Evolutionary conservation across 495 filamentous ascomycete genomes (phyloP).

Genomic region (Hypomontagnella monticulosa): DNA sequence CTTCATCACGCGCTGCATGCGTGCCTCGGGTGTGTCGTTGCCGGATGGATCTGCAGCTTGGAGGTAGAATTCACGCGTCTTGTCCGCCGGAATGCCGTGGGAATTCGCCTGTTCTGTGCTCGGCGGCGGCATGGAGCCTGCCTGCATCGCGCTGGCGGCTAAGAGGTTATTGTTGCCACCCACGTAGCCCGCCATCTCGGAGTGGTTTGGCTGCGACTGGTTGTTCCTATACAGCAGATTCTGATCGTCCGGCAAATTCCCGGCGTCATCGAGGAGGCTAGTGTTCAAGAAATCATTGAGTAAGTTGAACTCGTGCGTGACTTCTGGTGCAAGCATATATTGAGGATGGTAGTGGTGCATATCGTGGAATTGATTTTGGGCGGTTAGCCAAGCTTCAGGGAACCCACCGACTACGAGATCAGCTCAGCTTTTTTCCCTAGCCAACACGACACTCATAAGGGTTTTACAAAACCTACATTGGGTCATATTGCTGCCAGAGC

Average conservation of each 20-base stretch:
- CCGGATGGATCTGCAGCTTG: constrained; percentile 95
- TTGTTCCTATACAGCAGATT: constrained; percentile 49
- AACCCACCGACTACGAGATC: constrained; percentile 59
- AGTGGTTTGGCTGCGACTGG: constrained; percentile 44
- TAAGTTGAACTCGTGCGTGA: constrained; percentile 94
- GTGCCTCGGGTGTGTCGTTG: constrained; percentile 88
- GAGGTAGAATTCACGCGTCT: constrained; percentile 94
- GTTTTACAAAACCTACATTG: constrained; percentile 72
- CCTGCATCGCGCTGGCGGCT: constrained; percentile 51
- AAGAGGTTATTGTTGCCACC: constrained; percentile 51
- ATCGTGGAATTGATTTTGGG: constrained; percentile 85
- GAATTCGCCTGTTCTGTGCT: constrained; percentile 62
- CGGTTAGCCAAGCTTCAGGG: constrained; percentile 66
- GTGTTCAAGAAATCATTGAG: constrained; percentile 95
- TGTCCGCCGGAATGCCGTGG: constrained; percentile 73
- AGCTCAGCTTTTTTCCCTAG: constrained; percentile 47
- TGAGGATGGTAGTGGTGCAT: constrained; percentile 94
- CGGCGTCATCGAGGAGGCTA: constrained; percentile 82
- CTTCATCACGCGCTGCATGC: constrained; percentile 92
- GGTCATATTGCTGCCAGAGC: constrained; percentile 68
- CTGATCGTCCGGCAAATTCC: constrained; percentile 69
- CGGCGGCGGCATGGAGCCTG: constrained; percentile 56
- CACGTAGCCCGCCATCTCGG: constrained; percentile 48
- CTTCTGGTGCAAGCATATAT: constrained; percentile 95
- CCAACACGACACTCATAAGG: constrained; percentile 41